Conservation (phyloP, 1,284 basidiomycete genomes). For the Trametes versicolor region DNA sequence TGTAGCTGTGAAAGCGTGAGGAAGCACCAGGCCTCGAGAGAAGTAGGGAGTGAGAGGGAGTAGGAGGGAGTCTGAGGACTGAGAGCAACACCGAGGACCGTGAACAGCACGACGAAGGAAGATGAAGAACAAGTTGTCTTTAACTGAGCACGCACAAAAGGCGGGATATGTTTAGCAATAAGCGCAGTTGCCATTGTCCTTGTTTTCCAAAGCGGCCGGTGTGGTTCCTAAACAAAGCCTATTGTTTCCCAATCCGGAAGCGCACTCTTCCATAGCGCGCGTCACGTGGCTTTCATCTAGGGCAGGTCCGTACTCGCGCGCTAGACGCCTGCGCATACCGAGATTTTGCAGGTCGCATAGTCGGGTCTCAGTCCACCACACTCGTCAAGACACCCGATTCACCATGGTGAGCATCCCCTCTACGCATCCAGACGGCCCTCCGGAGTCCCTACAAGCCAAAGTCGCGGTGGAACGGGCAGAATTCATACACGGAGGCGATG, state of each 20-base stretch:
- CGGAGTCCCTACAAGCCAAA: constrained; percentile 21
- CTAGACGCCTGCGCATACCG: constrained; percentile 21
- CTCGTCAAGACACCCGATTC: constrained; percentile 45
- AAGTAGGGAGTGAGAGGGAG: neutral
- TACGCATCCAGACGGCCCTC: constrained; percentile 19
- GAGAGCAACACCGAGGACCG: constrained; percentile 26
- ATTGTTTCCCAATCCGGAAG: constrained; percentile 33
- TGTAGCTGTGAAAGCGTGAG: constrained; percentile 16
- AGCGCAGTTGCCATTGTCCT: constrained; percentile 26
- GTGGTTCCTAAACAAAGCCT: constrained; percentile 11
- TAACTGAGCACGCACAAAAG: constrained; percentile 26
- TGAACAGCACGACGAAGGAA: constrained; percentile 22
- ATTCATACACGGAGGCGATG: constrained; percentile 37
- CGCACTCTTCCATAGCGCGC: neutral
- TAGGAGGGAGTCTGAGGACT: constrained; percentile 5
- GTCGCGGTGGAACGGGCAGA: constrained; percentile 25
- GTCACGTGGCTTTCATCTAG: constrained; percentile 28
- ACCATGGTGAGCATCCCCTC: constrained; percentile 48
- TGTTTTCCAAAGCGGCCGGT: constrained; percentile 16
- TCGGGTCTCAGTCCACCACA: constrained; percentile 38
- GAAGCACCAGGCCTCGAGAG: constrained; percentile 35
- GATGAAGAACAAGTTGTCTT: constrained; percentile 9
- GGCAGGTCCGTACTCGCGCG: constrained; percentile 20
- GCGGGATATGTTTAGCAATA: constrained; percentile 2
- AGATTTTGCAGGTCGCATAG: constrained; percentile 26